These are phyloP conservation scores for Epichloe sylvatica DNA, from an alignment of 2,329 filamentous ascomycete species.

Conservation along the genomic window DNA sequence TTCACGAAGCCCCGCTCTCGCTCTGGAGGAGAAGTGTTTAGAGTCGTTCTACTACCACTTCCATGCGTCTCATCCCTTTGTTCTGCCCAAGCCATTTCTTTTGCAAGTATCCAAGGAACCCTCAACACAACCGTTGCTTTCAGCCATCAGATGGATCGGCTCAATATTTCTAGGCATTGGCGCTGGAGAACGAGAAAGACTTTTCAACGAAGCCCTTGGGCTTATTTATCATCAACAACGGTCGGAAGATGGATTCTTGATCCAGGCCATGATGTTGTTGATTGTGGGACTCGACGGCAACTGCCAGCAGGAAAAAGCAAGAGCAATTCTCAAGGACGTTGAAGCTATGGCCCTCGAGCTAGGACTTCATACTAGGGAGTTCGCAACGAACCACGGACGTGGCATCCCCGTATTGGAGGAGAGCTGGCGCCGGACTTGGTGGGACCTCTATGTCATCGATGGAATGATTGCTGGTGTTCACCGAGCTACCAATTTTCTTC, in stretches of 20 bases:
- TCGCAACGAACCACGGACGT: slow-evolving; percentile 48
- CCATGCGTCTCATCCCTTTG: slow-evolving; percentile 43
- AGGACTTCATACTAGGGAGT: slow-evolving; percentile 57
- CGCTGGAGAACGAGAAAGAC: slow-evolving; percentile 27
- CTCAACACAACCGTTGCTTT: slow-evolving; percentile 33
- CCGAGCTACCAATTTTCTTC: slow-evolving; percentile 53
- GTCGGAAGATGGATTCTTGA: slow-evolving; percentile 44
- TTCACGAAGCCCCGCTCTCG: slow-evolving; percentile 14
- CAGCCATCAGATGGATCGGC: slow-evolving; percentile 42
- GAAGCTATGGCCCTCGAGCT: slow-evolving; percentile 62
- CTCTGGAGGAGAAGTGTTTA: slow-evolving; percentile 37
- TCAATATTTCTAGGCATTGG: slow-evolving; percentile 40
- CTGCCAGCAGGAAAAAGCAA: slow-evolving; percentile 55
- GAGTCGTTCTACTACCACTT: slow-evolving; percentile 47
- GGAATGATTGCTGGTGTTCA: slow-evolving; percentile 74
- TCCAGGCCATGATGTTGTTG: slow-evolving; percentile 67
- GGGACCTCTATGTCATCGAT: slow-evolving; percentile 70
- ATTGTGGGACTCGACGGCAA: slow-evolving; percentile 66
- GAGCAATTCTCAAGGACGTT: slow-evolving; percentile 51
- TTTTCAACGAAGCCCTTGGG: slow-evolving; percentile 44
- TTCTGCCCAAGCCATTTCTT: slow-evolving; percentile 38
- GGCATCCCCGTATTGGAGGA: slow-evolving; percentile 61
- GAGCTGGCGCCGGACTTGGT: slow-evolving; percentile 81
- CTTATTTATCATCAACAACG: slow-evolving; percentile 33
- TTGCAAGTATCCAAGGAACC: slow-evolving; percentile 34